Base-by-base conservation (phyloP, 306 rosid genomes). In the Sicyos edulis region DNA sequence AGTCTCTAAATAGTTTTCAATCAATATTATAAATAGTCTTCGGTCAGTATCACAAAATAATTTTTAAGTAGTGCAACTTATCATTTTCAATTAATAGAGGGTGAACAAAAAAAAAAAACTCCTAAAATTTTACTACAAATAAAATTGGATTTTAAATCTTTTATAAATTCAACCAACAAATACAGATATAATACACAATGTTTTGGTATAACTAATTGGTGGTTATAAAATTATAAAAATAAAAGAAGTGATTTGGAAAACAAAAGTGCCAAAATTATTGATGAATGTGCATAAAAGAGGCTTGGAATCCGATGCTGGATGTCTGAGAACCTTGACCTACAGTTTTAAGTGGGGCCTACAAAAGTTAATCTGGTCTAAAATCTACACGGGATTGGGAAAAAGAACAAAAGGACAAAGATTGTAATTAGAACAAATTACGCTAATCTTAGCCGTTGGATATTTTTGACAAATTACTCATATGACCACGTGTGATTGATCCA, bases 261-360 rank as follows among this genome's bases (percentile, higher is more conserved):
- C 8, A 16, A 42, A 64, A 64, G 53, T 12, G 51, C 16, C 56
- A 67, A 47, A 67, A 49, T 45, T 67, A 67, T 67, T 22, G 72
- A 67, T 44, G 1, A 65, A 42, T 20, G 71, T 20, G 53, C 6
- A 65, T 16, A 44, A 49, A 9, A 69, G 14, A 69, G 9, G 52
- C 21, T 6, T 7, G 58, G 73, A 51, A 69, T 24, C 73, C 55
- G 59, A 69, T 69, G 73, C 73, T 8, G 1, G 15, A 22, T 68
- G 58, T 69, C 45, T 14, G 72, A 69, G 73, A 69, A 49, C 22
- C 44, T 69, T 69, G 73, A 69, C 73, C 40, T 69, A 59, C 20
- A 51, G 73, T 50, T 26, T 21, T 4, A 65, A 15, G 26, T 9
- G 59, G 73, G 73, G 45, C 0, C 73, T 57, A 69, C 47, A 8